Conservation (phyloP, 2,329 filamentous ascomycete genomes). For the Alternaria sp. region DNA sequence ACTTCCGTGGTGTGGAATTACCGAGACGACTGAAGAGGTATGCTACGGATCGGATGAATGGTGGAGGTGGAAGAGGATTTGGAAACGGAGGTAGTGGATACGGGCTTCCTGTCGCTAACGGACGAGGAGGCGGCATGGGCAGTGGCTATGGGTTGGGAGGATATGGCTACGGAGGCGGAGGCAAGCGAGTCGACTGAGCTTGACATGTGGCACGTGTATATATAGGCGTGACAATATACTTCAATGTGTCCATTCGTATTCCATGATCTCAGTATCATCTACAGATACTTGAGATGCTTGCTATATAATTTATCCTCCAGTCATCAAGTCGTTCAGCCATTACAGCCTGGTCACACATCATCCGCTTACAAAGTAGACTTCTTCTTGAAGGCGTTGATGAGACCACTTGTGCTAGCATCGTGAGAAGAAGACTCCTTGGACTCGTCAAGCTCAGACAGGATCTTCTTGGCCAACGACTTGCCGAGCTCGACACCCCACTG, state of each 20-base stretch:
- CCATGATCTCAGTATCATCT: constrained; percentile 6
- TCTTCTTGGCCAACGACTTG: constrained; percentile 85
- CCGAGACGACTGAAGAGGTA: constrained; percentile 61
- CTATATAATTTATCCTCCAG: constrained; percentile 3
- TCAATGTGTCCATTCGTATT: constrained; percentile 7
- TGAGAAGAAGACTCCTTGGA: constrained; percentile 74
- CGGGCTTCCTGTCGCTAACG: constrained; percentile 41
- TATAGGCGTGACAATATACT: background rate
- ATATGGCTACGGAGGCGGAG: constrained; percentile 52
- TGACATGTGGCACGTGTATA: background rate
- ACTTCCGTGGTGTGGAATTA: constrained; percentile 61
- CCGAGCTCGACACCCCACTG: constrained; percentile 99
- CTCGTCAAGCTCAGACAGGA: constrained; percentile 76
- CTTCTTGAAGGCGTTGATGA: constrained; percentile 93
- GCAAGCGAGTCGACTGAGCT: constrained; percentile 52
- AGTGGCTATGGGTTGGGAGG: constrained; percentile 50
- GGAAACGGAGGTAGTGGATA: constrained; percentile 35
- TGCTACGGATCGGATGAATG: constrained; percentile 59
- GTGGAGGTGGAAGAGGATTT: constrained; percentile 46
- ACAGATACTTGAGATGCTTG: constrained; percentile 3
- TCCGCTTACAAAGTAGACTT: constrained; percentile 56
- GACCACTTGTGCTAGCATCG: constrained; percentile 84
- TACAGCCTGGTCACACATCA: background rate
- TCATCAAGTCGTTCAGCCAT: constrained; percentile 20
- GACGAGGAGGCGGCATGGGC: constrained; percentile 48